Evolutionary conservation across 345 rosid species (phyloP).

Genomic region (Hibiscus syriacus): DNA sequence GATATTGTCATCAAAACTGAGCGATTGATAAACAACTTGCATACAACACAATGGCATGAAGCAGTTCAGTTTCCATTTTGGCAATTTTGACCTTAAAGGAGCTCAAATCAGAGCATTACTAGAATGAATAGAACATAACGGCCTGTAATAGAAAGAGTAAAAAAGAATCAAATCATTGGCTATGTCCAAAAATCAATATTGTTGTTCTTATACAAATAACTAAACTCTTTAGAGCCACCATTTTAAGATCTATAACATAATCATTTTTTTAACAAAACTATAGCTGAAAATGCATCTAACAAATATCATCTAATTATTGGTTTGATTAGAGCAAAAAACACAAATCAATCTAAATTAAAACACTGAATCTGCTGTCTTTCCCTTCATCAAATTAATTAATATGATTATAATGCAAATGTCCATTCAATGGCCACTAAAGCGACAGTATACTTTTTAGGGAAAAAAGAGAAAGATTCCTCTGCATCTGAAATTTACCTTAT

Average conservation of each 20-base stretch:
- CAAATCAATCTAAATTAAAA: not conserved
- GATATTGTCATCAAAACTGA: not conserved
- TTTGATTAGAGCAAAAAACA: not conserved
- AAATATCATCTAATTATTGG: not conserved
- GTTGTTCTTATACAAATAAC: not conserved
- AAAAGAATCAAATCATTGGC: not conserved
- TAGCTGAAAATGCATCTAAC: not conserved
- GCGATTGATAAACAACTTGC: not conserved
- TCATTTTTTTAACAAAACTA: not conserved
- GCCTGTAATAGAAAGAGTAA: not conserved
- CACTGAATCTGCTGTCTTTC: not conserved
- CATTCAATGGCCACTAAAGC: not conserved
- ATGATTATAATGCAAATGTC: constrained; percentile 6
- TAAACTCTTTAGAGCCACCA: not conserved
- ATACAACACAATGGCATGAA: not conserved
- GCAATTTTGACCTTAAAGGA: constrained; percentile 2
- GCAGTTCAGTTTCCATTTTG: not conserved
- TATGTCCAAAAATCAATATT: not conserved
- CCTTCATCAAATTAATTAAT: not conserved
- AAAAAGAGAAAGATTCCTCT: not conserved
- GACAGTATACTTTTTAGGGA: not conserved
- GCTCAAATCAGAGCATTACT: not conserved
- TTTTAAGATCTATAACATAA: no score
- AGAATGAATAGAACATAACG: not conserved
- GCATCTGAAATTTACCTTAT: not conserved